These are phyloP conservation scores for Przewalskia tangutica DNA, from an alignment of 257 asterid genomes.

Conservation along the genomic window DNA sequence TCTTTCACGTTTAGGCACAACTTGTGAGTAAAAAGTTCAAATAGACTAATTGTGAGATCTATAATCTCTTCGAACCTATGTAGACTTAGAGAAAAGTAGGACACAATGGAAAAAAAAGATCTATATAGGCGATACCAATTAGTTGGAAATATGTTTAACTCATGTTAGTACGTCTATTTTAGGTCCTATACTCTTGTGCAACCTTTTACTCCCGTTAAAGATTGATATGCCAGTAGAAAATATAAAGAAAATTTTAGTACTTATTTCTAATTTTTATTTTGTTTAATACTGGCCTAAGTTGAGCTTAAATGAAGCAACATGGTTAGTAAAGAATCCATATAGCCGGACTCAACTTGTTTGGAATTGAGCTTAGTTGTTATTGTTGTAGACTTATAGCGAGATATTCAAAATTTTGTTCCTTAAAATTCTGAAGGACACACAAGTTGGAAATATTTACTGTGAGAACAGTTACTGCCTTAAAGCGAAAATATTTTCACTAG, in stretches of 20 bases:
- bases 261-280: neutral
- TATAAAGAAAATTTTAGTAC: neutral
- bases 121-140: neutral
- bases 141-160: too few species aligned
- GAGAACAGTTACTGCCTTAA: neutral
- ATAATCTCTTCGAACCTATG: neutral
- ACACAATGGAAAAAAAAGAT: neutral
- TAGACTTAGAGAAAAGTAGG: neutral
- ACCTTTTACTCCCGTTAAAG: neutral
- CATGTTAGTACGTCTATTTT: neutral
- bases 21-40: neutral
- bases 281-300: neutral
- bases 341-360: neutral
- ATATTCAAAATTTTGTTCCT: neutral
- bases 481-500: neutral
- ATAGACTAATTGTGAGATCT: neutral
- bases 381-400: neutral
- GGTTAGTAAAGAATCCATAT: neutral
- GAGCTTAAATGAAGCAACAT: neutral
- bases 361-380: neutral
- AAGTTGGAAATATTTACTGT: neutral
- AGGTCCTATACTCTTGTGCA: neutral
- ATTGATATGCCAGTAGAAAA: neutral
- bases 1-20: neutral
- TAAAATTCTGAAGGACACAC: neutral